Evolutionary conservation across 2,329 filamentous ascomycete species (phyloP), one percentile per base, ranked within the genome.

Genomic region (Aureobasidium namibiae): DNA sequence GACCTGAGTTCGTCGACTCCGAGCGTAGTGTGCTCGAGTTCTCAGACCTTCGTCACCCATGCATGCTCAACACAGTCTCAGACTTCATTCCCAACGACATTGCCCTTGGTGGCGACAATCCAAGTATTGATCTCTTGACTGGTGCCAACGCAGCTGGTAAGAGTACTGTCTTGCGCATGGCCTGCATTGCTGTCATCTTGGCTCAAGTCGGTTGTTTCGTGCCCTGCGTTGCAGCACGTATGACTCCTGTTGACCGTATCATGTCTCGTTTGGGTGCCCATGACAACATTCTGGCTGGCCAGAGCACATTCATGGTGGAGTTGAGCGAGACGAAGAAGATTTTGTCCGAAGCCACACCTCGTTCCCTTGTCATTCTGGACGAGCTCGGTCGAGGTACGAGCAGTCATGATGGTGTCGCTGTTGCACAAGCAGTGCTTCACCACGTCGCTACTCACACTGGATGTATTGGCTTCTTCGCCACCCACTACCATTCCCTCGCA

Each of bases 301-400:
- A 99, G 73, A 95, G 90, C 14, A 99, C 94, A 2, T 99, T 99
- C 79, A 97, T 99, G 69, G 92, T 99, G 29, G 94, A 99, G 74
- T 78, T 99, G 1, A 92, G 91, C 0, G 94, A 99, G 72, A 99
- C 94, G 0, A 96, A 97, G 78, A 97, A 97, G 79, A 99, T 99
- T 53, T 80, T 99, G 0, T 85, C 90, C 0, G 94, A 97, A 75
- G 94, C 94, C 0, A 96, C 92, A 0, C 88, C 92, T 0, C 89
- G 92, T 11, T 96, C 91, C 0, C 84, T 99, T 0, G 94, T 99
- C 59, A 99, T 99, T 66, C 84, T 99, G 1, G 94, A 99, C 72
- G 94, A 99, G 71, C 85, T 99, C 0, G 94, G 94, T 49, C 89
- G 94, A 63, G 94, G 94, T 56, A 99, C 94, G 0, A 92, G 87